Evolutionary conservation across 208 protist genomes (phyloP), one percentile per base, ranked within the genome.

Genomic region (Trypanosoma lewisi): DNA sequence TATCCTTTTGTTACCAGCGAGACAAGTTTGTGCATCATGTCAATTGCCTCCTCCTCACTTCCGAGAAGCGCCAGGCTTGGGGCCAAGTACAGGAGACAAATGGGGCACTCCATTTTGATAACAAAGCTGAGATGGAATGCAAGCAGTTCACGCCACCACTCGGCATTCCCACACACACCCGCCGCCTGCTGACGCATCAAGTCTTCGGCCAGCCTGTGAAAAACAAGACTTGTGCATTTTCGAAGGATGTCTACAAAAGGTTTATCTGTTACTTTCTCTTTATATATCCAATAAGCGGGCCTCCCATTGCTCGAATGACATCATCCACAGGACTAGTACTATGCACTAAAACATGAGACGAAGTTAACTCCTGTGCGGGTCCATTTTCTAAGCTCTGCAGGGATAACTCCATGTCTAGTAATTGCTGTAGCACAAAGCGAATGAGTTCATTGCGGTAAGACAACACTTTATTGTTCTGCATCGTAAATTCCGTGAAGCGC

Each of bases 121-220:
- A 84, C 73, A 25, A 75, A 71, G 23, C 51, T 72, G 16, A 88
- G 67, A 57, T 90, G 76, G 68, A 87, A 86, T 23, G 66, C 59
- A 14, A 90, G 34, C 6, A 89, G 59, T 59, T 90, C 80, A 31
- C 64, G 70, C 83, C 87, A 93, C 83, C 87, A 93, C 44, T 89
- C 78, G 7, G 75, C 75, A 59, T 83, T 88, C 21, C 86, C 80
- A 66, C 82, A 89, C 21, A 75, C 71, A 19, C 82, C 82, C 7
- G 76, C 82, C 17, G 72, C 61, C 66, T 84, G 80, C 70, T 89
- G 79, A 0, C 78, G 75, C 2, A 72, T 59, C 11, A 89, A 70
- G 57, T 89, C 82, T 25, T 83, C 83, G 1, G 75, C 80, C 2
- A 91, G 72, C 4, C 75, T 63, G 23, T 68, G 54, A 70, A 85